A percentile compares a stretch with the other conserved stretches of the same genome.
phyloP scores from a whole-genome alignment of 177 flowering plant genomes.

The Vitis hybrid region DNA sequence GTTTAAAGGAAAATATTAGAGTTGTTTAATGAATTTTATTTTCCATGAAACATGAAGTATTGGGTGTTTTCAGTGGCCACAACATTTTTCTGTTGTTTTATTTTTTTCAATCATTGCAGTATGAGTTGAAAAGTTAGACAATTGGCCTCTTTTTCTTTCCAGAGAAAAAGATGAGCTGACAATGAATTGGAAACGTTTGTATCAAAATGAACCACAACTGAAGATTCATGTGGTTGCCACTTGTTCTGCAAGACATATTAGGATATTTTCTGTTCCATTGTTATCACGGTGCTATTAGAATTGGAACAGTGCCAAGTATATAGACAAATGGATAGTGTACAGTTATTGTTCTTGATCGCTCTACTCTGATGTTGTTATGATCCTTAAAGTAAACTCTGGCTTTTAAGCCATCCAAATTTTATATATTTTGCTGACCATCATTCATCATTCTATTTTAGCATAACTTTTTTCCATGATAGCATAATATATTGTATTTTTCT shows the following conservation, averaged over 20 bases:
- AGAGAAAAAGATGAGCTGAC: neutral
- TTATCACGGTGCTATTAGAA: neutral
- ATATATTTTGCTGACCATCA: neutral
- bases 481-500: slow-evolving; percentile 15
- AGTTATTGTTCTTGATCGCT: too few species aligned
- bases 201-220: neutral
- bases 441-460: neutral
- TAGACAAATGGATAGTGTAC: neutral
- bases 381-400: too few species aligned
- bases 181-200: neutral
- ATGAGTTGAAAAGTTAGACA: neutral
- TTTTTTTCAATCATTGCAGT: neutral
- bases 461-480: neutral
- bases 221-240: neutral
- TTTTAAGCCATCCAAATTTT: too few species aligned
- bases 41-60: neutral
- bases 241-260: neutral
- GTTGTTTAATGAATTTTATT: neutral
- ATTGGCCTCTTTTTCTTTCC: neutral
- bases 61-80: neutral
- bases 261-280: neutral
- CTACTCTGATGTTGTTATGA: too few species aligned
- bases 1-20: neutral
- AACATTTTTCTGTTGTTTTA: too few species aligned
- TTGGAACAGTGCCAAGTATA: neutral